These are phyloP conservation scores for Sistotremastrum niveocremeum DNA, from an alignment of 768 basidiomycete species.

Conservation along the genomic window DNA sequence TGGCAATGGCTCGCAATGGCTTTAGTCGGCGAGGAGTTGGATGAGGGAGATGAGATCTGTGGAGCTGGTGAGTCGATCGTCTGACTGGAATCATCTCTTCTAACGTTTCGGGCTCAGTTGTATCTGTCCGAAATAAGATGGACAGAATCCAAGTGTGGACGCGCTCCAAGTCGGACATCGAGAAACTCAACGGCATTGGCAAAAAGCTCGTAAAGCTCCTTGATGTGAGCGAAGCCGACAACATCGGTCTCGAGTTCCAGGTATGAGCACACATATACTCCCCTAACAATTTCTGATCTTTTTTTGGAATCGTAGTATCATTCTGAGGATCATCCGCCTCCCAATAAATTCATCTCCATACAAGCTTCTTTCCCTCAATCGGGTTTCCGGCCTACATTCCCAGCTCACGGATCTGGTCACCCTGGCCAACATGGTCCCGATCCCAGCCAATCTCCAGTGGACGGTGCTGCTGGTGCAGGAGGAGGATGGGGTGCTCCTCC, in stretches of 20 bases:
- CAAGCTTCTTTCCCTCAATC: slow-evolving; percentile 49
- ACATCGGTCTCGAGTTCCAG: slow-evolving; percentile 85
- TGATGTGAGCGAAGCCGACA: slow-evolving; percentile 72
- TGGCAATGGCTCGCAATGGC: slow-evolving; percentile 91
- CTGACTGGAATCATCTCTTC: not conserved
- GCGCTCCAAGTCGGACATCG: slow-evolving; percentile 72
- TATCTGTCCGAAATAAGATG: slow-evolving; percentile 73
- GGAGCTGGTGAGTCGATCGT: slow-evolving; percentile 23
- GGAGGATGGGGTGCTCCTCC: too few species aligned
- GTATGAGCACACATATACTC: slow-evolving; percentile 25
- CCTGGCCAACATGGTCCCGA: too few species aligned
- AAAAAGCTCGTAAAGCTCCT: slow-evolving; percentile 71
- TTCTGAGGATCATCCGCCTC: slow-evolving; percentile 71
- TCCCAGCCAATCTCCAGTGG: too few species aligned
- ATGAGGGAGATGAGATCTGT: slow-evolving; percentile 53
- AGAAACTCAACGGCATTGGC: slow-evolving; percentile 73
- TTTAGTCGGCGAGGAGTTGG: slow-evolving; percentile 63
- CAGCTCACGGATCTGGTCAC: not conserved
- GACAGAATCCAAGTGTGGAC: slow-evolving; percentile 92
- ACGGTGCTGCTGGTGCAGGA: too few species aligned
- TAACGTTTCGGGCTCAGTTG: slow-evolving; percentile 75
- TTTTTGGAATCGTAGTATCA: slow-evolving; percentile 42
- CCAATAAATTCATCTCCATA: slow-evolving; percentile 73
- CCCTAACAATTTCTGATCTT: not conserved
- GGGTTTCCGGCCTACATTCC: slow-evolving; percentile 56